A percentile compares a stretch with the other conserved stretches of the same genome.
Evolutionary conservation across 1,284 basidiomycete genomes (phyloP).

Genomic region (Malassezia dermatis): DNA sequence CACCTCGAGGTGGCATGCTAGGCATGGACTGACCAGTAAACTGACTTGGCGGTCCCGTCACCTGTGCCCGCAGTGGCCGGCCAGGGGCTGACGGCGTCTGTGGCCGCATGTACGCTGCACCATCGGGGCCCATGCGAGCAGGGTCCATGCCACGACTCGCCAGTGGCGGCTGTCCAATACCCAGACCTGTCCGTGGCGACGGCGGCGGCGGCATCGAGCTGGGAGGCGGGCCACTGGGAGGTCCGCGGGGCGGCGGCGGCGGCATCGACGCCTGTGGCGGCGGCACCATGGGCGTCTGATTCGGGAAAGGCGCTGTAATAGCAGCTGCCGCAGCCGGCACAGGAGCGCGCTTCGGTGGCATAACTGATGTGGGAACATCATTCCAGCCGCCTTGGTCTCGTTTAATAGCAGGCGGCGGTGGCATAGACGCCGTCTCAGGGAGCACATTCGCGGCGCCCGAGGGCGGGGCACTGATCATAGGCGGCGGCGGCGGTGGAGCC

Average conservation of each 20-base stretch:
- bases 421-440: slow-evolving; percentile 15
- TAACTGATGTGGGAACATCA: slow-evolving; percentile 58
- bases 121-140: not conserved
- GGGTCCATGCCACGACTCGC: slow-evolving; percentile 3
- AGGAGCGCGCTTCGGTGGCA: slow-evolving; percentile 43
- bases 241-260: slow-evolving; percentile 33
- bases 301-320: slow-evolving; percentile 83
- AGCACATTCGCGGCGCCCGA: slow-evolving; percentile 39
- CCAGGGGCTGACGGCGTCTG: slow-evolving; percentile 13
- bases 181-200: slow-evolving; percentile 3
- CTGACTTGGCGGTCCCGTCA: slow-evolving; percentile 11
- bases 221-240: slow-evolving; percentile 17
- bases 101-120: slow-evolving; percentile 6
- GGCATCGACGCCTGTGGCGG: slow-evolving; percentile 8
- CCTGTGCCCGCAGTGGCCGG: slow-evolving; percentile 8
- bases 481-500: slow-evolving; percentile 25
- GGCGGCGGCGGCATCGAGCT: not conserved
- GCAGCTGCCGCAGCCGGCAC: slow-evolving; percentile 22
- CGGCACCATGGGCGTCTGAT: slow-evolving; percentile 48
- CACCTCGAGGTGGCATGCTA: not conserved
- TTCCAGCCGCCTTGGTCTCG: slow-evolving; percentile 77
- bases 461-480: slow-evolving; percentile 47
- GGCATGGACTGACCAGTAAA: not conserved
- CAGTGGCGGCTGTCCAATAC: slow-evolving; percentile 13
- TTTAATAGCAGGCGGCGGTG: slow-evolving; percentile 51